Evolutionary conservation across 768 basidiomycete species (phyloP).

Genomic region (Steccherinum ochraceum): DNA sequence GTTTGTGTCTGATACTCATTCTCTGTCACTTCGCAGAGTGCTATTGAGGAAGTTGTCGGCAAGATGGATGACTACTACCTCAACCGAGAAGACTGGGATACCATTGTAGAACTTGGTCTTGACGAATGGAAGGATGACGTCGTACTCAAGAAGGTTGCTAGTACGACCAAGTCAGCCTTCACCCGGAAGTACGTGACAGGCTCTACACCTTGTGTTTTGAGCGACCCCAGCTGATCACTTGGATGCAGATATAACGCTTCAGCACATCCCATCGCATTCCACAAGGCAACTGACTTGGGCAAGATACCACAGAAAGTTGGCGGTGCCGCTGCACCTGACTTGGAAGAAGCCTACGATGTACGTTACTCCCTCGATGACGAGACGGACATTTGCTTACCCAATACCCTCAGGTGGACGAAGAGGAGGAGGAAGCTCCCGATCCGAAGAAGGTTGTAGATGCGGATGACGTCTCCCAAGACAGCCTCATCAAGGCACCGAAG

Average conservation of each 20-base stretch:
- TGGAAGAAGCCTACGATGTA: conserved; percentile 88
- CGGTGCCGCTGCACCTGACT: conserved; percentile 66
- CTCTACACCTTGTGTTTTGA: background rate
- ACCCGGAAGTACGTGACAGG: conserved; percentile 75
- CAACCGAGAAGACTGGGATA: conserved; percentile 95
- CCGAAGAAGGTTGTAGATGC: conserved; percentile 27
- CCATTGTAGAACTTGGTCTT: conserved; percentile 88
- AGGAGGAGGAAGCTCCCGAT: conserved; percentile 37
- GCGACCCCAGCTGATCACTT: too few species aligned
- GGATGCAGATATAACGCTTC: conserved; percentile 84
- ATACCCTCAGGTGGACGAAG: conserved; percentile 26
- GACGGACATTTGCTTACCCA: background rate
- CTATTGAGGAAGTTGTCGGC: conserved; percentile 75
- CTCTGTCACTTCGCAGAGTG: conserved; percentile 40
- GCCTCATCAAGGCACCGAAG: conserved; percentile 53
- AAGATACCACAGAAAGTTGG: conserved; percentile 77
- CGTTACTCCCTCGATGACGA: conserved; percentile 10
- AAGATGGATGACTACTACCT: conserved; percentile 94
- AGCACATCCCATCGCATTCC: conserved; percentile 94
- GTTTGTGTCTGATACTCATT: background rate
- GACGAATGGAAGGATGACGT: conserved; percentile 68
- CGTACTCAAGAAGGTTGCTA: conserved; percentile 78
- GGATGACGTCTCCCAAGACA: conserved; percentile 49
- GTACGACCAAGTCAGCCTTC: conserved; percentile 76
- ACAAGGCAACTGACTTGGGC: conserved; percentile 79